Evolutionary conservation across 2,329 filamentous ascomycete species (phyloP).

Genomic region (Sporothrix dimorphospora): DNA sequence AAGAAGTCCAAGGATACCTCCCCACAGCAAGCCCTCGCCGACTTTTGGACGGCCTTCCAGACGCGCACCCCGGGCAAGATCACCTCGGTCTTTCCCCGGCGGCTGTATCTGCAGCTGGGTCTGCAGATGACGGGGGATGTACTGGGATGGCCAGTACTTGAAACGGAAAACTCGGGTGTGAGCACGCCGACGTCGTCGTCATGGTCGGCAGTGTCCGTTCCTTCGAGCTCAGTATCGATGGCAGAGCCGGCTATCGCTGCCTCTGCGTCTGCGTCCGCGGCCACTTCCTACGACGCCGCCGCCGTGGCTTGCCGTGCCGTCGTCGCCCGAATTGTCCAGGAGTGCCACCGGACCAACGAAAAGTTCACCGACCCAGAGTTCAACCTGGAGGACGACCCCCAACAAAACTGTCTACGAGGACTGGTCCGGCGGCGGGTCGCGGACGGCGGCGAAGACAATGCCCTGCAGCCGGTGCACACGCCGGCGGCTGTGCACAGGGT

Average conservation of each 20-base stretch:
- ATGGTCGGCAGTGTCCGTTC: constrained; percentile 24
- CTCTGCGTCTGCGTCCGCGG: background rate
- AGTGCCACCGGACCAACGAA: constrained; percentile 50
- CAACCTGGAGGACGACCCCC: constrained; percentile 46
- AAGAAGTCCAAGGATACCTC: background rate
- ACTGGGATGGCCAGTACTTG: background rate
- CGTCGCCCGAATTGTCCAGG: constrained; percentile 46
- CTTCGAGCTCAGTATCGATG: no score
- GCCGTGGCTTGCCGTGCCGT: constrained; percentile 46
- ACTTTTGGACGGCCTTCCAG: constrained; percentile 50
- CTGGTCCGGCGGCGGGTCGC: constrained; percentile 30
- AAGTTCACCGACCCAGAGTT: constrained; percentile 52
- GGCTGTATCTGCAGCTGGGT: constrained; percentile 42
- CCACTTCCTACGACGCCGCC: constrained; percentile 46
- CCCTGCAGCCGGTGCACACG: constrained; percentile 32
- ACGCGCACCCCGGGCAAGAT: constrained; percentile 48
- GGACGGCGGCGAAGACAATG: constrained; percentile 24
- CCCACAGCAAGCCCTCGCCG: constrained; percentile 47
- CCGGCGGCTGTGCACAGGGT: constrained; percentile 49
- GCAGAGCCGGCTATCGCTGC: background rate
- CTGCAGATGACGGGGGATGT: constrained; percentile 36
- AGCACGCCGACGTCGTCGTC: constrained; percentile 15
- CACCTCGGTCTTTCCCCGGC: constrained; percentile 50
- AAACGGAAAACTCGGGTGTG: background rate
- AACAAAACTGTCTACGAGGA: constrained; percentile 45